Percentiles rank a stretch among this genome's conserved stretches.
phyloP scores from a whole-genome alignment of 2,329 filamentous ascomycete species.

The Basipetospora sp. region DNA sequence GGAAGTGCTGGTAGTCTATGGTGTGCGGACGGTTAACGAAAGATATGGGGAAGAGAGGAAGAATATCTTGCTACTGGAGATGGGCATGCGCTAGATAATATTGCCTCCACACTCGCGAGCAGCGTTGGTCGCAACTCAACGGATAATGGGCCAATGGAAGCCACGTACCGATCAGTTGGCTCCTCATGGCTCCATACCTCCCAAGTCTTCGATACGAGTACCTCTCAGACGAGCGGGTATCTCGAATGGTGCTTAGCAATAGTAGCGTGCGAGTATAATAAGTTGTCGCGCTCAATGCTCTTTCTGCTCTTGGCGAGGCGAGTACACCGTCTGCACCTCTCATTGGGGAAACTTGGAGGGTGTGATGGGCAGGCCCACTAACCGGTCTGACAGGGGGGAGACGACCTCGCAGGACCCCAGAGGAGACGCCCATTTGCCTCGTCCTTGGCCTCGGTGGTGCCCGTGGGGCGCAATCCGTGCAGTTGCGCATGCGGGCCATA shows the following conservation, averaged over 20 bases:
- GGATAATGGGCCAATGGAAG: constrained; percentile 1
- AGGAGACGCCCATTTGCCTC: not conserved
- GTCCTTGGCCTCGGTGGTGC: constrained; percentile 3
- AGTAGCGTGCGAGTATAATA: no score
- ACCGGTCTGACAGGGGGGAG: not conserved
- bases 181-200: not conserved
- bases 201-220: no score
- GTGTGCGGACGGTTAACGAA: constrained; percentile 1
- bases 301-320: not conserved
- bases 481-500: constrained; percentile 3
- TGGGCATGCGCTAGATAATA: not conserved
- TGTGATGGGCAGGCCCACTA: constrained; percentile 1
- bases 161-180: constrained; percentile 1
- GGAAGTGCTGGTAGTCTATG: not conserved
- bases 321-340: not conserved
- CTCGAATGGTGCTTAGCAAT: not conserved
- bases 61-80: not conserved
- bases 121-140: no score
- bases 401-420: not conserved
- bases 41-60: not conserved
- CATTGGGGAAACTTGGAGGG: constrained; percentile 5
- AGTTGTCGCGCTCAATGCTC: not conserved
- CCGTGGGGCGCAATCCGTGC: constrained; percentile 5
- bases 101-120: not conserved
- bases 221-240: not conserved